Evolutionary conservation across 768 basidiomycete species (phyloP).

Genomic region (Pleurotus cornucopiae): DNA sequence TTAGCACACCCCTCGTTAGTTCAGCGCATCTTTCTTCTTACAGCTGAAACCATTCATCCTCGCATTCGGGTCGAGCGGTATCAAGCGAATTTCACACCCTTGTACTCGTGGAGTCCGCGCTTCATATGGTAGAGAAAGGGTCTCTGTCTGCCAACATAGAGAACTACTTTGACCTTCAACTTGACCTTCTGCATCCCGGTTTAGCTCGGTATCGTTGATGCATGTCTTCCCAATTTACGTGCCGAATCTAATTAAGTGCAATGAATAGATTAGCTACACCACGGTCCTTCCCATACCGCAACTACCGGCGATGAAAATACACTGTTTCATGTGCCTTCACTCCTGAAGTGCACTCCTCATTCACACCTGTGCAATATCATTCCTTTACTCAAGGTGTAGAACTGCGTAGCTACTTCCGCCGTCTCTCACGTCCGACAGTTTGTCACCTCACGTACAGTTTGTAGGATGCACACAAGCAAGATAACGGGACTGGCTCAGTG

Average conservation of each 20-base stretch:
- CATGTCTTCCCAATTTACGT: background rate
- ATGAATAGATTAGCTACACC: background rate
- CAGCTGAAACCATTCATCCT: too few species aligned
- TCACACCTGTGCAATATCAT: background rate
- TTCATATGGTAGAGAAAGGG: too few species aligned
- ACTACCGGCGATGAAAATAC: background rate
- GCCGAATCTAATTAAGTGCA: background rate
- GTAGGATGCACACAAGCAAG: background rate
- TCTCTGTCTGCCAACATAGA: too few species aligned
- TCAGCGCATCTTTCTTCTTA: too few species aligned
- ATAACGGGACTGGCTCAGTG: background rate
- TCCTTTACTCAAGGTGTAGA: background rate
- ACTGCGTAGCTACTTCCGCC: background rate
- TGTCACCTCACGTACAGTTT: background rate
- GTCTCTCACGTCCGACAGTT: constrained; percentile 2
- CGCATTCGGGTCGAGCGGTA: too few species aligned
- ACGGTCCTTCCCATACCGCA: background rate
- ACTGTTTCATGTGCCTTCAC: background rate
- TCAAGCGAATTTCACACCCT: too few species aligned
- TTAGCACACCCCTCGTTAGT: too few species aligned
- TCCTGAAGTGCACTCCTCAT: background rate
- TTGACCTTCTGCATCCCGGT: background rate
- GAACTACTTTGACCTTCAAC: too few species aligned
- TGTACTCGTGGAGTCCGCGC: too few species aligned
- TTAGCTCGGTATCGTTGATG: background rate